Evolutionary conservation across 2,329 filamentous ascomycete species (phyloP).

Genomic region (Aureobasidium sp.): DNA sequence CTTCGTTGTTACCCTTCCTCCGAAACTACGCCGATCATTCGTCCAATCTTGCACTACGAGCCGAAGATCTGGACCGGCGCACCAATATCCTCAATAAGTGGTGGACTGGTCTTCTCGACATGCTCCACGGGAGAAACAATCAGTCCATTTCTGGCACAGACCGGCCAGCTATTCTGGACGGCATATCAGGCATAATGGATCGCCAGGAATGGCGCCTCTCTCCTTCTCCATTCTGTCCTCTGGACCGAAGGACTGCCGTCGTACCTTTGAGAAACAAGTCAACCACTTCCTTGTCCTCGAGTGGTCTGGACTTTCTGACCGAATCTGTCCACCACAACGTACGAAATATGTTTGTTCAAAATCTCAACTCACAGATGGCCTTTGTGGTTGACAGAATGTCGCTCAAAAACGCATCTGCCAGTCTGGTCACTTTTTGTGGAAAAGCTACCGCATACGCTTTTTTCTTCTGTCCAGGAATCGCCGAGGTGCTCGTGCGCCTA

Average conservation of each 20-base stretch:
- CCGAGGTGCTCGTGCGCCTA: conserved; percentile 71
- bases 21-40: conserved; percentile 58
- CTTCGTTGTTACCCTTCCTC: conserved; percentile 67
- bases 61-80: conserved; percentile 75
- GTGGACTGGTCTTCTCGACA: conserved; percentile 77
- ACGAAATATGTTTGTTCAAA: conserved; percentile 75
- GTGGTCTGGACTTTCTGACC: conserved; percentile 57
- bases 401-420: conserved; percentile 58
- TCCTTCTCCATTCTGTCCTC: conserved; percentile 57
- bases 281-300: conserved; percentile 51
- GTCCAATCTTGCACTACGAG: conserved; percentile 55
- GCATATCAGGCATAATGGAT: conserved; percentile 73
- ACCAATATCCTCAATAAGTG: conserved; percentile 77
- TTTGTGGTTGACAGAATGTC: conserved; percentile 89
- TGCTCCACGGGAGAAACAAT: conserved; percentile 66
- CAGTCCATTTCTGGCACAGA: conserved; percentile 79
- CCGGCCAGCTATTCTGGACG: conserved; percentile 69
- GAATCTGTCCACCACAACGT: conserved; percentile 82
- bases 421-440: conserved; percentile 70
- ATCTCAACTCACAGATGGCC: conserved; percentile 72
- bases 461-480: conserved; percentile 81
- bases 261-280: conserved; percentile 41
- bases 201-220: conserved; percentile 77
- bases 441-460: conserved; percentile 90
- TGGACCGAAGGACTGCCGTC: conserved; percentile 45